Conservation (phyloP, 2,329 filamentous ascomycete genomes). For the Calonectria ilicicola region DNA sequence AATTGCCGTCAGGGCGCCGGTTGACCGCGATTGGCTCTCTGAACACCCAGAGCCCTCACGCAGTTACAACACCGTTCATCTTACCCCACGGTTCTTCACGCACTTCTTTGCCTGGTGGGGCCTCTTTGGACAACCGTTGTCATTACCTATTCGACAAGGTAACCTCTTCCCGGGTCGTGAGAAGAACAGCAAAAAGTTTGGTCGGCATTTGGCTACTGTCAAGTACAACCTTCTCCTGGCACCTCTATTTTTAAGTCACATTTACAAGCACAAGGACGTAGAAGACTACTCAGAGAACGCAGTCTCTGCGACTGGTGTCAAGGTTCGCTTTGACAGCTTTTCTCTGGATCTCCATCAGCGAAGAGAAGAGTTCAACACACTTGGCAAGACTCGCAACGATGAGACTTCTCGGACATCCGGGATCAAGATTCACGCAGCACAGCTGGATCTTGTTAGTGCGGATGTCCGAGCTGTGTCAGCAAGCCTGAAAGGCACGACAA, state of each 20-base stretch:
- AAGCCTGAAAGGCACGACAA: constrained; percentile 83
- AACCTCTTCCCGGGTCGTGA: constrained; percentile 91
- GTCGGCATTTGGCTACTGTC: constrained; percentile 95
- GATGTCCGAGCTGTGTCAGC: constrained; percentile 95
- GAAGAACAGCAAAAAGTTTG: constrained; percentile 99
- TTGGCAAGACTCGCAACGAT: constrained; percentile 80
- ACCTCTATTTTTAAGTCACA: constrained; percentile 93
- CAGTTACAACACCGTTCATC: constrained; percentile 96
- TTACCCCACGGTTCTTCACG: constrained; percentile 95
- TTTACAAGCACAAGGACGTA: constrained; percentile 97
- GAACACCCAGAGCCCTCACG: constrained; percentile 80
- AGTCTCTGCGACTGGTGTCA: constrained; percentile 94
- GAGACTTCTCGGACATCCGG: constrained; percentile 79
- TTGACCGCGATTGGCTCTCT: constrained; percentile 87
- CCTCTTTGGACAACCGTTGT: constrained; percentile 94
- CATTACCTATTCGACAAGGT: constrained; percentile 92
- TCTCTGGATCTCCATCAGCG: constrained; percentile 97
- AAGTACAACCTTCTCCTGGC: constrained; percentile 96
- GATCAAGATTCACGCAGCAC: constrained; percentile 95
- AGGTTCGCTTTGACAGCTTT: constrained; percentile 95
- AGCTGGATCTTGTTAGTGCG: constrained; percentile 90
- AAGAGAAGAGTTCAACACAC: constrained; percentile 89
- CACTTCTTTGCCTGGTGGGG: constrained; percentile 99
- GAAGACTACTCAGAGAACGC: constrained; percentile 83
- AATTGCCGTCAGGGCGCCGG: constrained; percentile 87